These are phyloP conservation scores for Arabidopsis suecica DNA, from an alignment of 345 rosid genomes.

Conservation along the genomic window DNA sequence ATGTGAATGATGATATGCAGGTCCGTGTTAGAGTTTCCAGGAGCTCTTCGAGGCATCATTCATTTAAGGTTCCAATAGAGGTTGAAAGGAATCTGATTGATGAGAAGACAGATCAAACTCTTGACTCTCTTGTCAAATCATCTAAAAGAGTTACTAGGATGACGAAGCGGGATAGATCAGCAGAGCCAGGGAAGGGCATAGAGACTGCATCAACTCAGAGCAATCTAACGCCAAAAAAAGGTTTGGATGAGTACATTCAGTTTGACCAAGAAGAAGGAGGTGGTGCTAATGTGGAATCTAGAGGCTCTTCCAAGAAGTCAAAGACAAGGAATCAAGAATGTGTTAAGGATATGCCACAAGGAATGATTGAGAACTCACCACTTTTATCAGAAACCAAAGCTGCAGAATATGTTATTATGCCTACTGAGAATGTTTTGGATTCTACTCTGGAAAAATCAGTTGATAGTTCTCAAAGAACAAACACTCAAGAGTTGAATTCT, in stretches of 20 bases:
- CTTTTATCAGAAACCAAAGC: conserved; percentile 4
- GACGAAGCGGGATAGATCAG: conserved; percentile 29
- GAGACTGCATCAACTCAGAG: background rate
- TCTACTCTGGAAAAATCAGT: background rate
- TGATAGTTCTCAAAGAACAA: conserved; percentile 2
- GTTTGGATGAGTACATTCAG: background rate
- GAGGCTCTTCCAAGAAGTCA: conserved; percentile 25
- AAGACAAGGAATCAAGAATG: conserved; percentile 3
- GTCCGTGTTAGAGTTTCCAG: conserved; percentile 1
- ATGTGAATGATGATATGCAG: conserved; percentile 7
- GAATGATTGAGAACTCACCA: conserved; percentile 14
- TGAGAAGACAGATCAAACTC: conserved; percentile 13
- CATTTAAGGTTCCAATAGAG: conserved; percentile 15
- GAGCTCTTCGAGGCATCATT: conserved; percentile 7
- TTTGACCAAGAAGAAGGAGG: conserved; percentile 19
- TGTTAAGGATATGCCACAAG: background rate
- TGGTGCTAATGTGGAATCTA: background rate
- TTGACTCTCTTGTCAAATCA: background rate
- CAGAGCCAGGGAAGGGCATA: background rate
- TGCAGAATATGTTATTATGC: background rate
- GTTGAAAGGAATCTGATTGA: conserved; percentile 27
- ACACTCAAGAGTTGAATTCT: background rate
- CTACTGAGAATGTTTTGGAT: conserved; percentile 25
- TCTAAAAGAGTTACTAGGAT: too few relatives aligned
- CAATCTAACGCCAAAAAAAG: background rate